Evolutionary conservation across 1,139 yeast species (phyloP), one percentile per base, ranked within the genome.

Genomic region (Yamadazyma sp.): DNA sequence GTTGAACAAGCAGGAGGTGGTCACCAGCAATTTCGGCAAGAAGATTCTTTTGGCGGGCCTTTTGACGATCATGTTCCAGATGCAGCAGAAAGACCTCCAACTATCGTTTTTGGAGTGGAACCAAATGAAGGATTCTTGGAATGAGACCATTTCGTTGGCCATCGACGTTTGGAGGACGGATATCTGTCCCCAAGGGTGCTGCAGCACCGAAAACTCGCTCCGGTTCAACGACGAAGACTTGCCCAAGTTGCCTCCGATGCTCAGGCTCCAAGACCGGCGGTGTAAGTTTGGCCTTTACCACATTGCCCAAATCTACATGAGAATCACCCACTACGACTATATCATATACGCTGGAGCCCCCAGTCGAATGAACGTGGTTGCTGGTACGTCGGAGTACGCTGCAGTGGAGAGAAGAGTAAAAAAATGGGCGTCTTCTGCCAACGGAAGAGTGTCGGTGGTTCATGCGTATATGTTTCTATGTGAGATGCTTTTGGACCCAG

Each of bases 311-410:
- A 75, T 84, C 16, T 75, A 78, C 27, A 72, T 85, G 63, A 67
- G 66, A 45, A 75, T 83, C 25, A 77, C 83, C 39, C 87, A 83
- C 47, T 79, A 83, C 57, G 94, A 86, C 55, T 75, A 83, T 40
- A 83, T 82, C 43, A 79, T 83, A 5, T 81, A 68, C 55, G 83
- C 88, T 3, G 95, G 95, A 1, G 86, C 87, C 5, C 91, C 91
- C 1, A 75, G 82, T 59, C 68, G 87, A 48, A 81, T 84, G 83
- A 84, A 83, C 54, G 89, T 83, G 23, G 72, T 69, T 31, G 82
- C 86, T 1, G 72, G 75, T 4, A 58, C 63, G 2, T 59, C 64
- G 33, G 88, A 74, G 49, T 73, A 75, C 47, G 66, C 63, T 46
- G 64, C 66, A 16, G 83, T 75, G 30, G 70, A 64, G 45, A 62